Base-by-base conservation (phyloP, 257 asterid species). In the Ophiorrhiza pumila region DNA sequence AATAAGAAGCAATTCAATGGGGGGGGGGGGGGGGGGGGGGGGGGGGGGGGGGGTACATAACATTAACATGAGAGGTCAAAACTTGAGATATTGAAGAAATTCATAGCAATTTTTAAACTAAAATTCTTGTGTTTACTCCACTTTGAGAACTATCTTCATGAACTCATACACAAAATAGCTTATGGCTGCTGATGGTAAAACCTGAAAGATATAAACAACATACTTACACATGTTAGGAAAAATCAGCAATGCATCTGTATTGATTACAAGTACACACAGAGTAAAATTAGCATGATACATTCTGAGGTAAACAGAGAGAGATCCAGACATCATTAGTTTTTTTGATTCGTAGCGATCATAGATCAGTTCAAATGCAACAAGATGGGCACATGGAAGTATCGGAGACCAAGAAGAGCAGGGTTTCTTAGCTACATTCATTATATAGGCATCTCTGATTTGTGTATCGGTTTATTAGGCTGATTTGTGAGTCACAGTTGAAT, bases 111-210 rank as follows among this genome's bases (percentile, higher is more conserved):
- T n/a, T n/a, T n/a, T n/a, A n/a, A n/a, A n/a, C n/a, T n/a, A n/a
- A n/a, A n/a, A n/a, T n/a, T n/a, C 75, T 68, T 67, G 50, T 55
- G 73, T 66, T 75, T 71, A 88, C 78, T 95, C 93, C 85, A 95
- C 98, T 77, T 95, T 80, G 74, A 91, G 93, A 84, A 87, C 83
- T 74, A 95, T 87, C 92, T 91, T 95, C 98, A 90, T 95, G 89
- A 87, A 90, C 87, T 91, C 99, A 49, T 92, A 95, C 2, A 91
- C 92, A 77, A 95, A 87, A 81, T 91, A 95, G 77, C 98, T 91
- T 69, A 95, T 92, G 75, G 98, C 96, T 78, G 99, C 98, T 45
- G 98, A 95, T 71, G 99, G 98, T 61, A 95, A 80, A 62, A 95
- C 99, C 99, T 94, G 92, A 76, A 76, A 34, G 57, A n/a, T 32